phyloP scores from a whole-genome alignment of 495 filamentous ascomycete genomes.

The Physcia stellaris region DNA sequence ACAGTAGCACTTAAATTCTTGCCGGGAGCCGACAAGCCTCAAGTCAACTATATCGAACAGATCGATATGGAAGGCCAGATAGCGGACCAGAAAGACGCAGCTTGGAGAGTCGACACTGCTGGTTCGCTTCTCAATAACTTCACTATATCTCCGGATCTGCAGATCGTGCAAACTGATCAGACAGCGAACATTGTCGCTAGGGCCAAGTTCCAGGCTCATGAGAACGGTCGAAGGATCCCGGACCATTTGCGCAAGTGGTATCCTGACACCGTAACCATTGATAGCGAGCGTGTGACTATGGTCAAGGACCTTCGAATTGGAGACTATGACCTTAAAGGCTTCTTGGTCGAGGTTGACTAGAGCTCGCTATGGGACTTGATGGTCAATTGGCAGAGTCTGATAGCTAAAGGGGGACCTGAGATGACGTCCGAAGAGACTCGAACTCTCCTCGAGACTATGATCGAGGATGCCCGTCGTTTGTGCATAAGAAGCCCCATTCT shows the following conservation, averaged over 20 bases:
- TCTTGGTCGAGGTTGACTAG: slow-evolving; percentile 23
- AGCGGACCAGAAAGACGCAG: slow-evolving; percentile 19
- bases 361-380: slow-evolving; percentile 18
- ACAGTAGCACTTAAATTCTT: slow-evolving; percentile 20
- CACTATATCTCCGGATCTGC: slow-evolving; percentile 17
- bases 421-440: slow-evolving; percentile 19
- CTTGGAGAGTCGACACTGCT: slow-evolving; percentile 23
- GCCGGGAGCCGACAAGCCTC: slow-evolving; percentile 20
- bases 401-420: slow-evolving; percentile 16
- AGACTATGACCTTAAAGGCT: slow-evolving; percentile 17
- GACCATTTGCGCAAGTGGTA: not conserved
- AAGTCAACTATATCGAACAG: slow-evolving; percentile 20
- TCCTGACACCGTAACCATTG: slow-evolving; percentile 17
- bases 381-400: slow-evolving; percentile 15
- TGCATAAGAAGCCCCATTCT: slow-evolving; percentile 22
- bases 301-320: slow-evolving; percentile 17
- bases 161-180: slow-evolving; percentile 15
- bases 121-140: slow-evolving; percentile 19
- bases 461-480: slow-evolving; percentile 23
- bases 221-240: not conserved
- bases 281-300: slow-evolving; percentile 17
- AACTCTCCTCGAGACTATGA: slow-evolving; percentile 22
- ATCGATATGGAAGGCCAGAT: slow-evolving; percentile 14
- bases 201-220: slow-evolving; percentile 2
- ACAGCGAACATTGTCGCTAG: slow-evolving; percentile 9